These are phyloP conservation scores for Termitomyces eurrhizus DNA, from an alignment of 768 basidiomycete species.

Conservation along the genomic window DNA sequence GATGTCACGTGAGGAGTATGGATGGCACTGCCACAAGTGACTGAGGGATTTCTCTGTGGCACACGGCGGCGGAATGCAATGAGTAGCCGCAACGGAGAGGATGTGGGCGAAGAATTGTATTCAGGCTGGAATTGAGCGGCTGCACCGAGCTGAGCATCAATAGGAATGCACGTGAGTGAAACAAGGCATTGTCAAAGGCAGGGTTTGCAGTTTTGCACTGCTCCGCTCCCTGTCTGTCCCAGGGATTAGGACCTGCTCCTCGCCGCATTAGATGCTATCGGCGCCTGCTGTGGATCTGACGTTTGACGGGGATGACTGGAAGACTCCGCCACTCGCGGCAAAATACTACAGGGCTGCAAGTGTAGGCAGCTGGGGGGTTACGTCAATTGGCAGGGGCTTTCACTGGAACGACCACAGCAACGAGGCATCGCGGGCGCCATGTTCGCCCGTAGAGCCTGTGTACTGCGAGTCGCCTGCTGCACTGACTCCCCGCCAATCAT, in stretches of 20 bases:
- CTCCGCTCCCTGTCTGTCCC: slow-evolving; percentile 6
- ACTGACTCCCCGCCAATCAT: slow-evolving; percentile 30
- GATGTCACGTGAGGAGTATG: slow-evolving; percentile 1
- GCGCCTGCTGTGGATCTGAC: slow-evolving; percentile 54
- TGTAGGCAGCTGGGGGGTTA: slow-evolving; percentile 82
- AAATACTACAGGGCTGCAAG: slow-evolving; percentile 60
- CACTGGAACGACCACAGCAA: slow-evolving; percentile 57
- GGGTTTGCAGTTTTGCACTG: slow-evolving; percentile 2
- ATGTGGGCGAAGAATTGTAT: background rate
- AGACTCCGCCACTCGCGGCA: slow-evolving; percentile 41
- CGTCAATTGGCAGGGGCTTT: slow-evolving; percentile 79
- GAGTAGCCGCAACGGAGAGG: background rate
- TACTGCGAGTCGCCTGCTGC: slow-evolving; percentile 15
- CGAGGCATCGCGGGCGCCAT: slow-evolving; percentile 15
- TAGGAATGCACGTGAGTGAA: slow-evolving; percentile 10
- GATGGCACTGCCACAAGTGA: slow-evolving; percentile 6
- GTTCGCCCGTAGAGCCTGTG: slow-evolving; percentile 16
- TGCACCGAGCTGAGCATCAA: background rate
- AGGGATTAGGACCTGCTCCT: slow-evolving; percentile 5
- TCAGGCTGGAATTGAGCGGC: background rate
- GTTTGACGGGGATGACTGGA: slow-evolving; percentile 74
- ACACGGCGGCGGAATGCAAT: background rate
- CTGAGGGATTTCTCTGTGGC: background rate
- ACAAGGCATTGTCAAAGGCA: slow-evolving; percentile 1
- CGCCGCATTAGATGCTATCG: slow-evolving; percentile 49